These are phyloP conservation scores for Anisodus tanguticus DNA, from an alignment of 257 asterid species.

Conservation along the genomic window DNA sequence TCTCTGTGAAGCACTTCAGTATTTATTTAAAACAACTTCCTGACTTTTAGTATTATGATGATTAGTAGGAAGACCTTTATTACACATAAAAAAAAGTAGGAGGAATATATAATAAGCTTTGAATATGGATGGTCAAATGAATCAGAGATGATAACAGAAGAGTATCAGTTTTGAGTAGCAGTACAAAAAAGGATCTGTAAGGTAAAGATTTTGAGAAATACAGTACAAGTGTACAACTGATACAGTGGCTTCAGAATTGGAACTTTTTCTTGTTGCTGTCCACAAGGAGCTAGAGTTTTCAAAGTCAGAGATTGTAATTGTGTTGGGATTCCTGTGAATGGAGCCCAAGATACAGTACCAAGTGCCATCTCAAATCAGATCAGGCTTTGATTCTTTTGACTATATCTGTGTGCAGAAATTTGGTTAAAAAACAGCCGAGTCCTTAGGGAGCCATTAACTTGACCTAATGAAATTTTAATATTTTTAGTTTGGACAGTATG, in stretches of 20 bases:
- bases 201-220: conserved; percentile 25
- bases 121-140: conserved; percentile 21
- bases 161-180: neutral
- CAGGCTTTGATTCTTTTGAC: neutral
- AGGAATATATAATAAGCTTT: neutral
- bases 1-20: neutral
- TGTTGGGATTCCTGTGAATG: neutral
- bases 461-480: neutral
- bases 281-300: neutral
- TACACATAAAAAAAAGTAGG: neutral
- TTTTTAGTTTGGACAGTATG: neutral
- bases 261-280: neutral
- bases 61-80: neutral
- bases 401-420: neutral
- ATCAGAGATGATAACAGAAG: conserved; percentile 13
- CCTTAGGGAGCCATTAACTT: neutral
- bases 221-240: conserved; percentile 15
- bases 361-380: neutral
- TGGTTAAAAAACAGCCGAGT: neutral
- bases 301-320: neutral
- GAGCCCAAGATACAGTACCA: conserved; percentile 13
- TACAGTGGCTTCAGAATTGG: neutral
- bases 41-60: neutral
- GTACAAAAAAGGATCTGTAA: conserved; percentile 2
- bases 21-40: neutral